Base-by-base conservation (phyloP, 352 stramenopile genomes). In the Globisporangium camurandrum region DNA sequence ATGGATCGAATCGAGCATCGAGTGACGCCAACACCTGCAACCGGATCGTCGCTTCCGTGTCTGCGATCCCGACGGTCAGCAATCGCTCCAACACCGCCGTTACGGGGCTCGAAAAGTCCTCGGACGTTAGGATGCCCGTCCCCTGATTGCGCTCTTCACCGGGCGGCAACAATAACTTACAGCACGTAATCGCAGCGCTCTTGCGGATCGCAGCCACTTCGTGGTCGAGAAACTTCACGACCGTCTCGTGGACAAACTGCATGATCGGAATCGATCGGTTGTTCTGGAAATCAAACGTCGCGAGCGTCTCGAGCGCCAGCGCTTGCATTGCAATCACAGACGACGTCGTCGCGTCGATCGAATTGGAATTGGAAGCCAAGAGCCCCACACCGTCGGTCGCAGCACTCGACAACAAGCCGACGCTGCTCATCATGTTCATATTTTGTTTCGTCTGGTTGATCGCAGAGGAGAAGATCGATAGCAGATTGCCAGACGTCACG, bases 161-260 rank as follows among this genome's bases (percentile, higher is more conserved):
- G 3, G 67, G 62, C 3, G 84, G 81, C 9, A 94, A 51, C 52
- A 92, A 59, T 31, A 94, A 61, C 53, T 92, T 92, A 58, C 84
- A 94, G 46, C 84, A 94, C 20, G 84, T 94, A 34, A 91, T 83
- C n/a, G 84, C 84, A 1, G 84, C 84, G 37, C 76, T 90, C 39
- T 87, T 85, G n/a, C 84, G 84, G 30, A 94, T 91, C 26, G 71
- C 75, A 3, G 81, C 75, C 33, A 88, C 76, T 40, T 94, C 84
- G 50, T 94, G 81, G 34, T 94, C 84, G 14, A 94, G 64, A 46
- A 93, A 94, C 39, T 89, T 92, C 4, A 92, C 84, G 22, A 94
- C 84, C 5, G 75, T 88, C 57, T 91, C 77, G 43, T 94, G 84
- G 37, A 94, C 81, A 60, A 91, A 91, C 47, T 89, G 77, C 75